A percentile compares a stretch with the other conserved stretches of the same genome.
Conservation (phyloP, 305 asterid genomes). For the Fraxinus xanthoxyloides region DNA sequence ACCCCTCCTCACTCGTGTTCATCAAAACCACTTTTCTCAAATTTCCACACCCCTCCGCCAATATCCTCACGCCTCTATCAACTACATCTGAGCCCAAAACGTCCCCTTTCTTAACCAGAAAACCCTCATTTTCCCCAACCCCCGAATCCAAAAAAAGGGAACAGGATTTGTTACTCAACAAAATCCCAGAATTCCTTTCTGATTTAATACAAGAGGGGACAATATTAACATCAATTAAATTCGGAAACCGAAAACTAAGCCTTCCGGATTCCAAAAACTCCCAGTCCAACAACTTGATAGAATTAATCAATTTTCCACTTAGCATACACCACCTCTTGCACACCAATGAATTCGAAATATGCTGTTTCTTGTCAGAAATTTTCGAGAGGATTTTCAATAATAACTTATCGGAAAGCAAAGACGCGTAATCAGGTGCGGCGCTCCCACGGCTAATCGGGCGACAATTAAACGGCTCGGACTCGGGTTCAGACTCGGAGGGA, state of each 20-base stretch:
- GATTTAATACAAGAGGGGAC: slow-evolving; percentile 42
- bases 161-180: slow-evolving; percentile 48
- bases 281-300: slow-evolving; percentile 72
- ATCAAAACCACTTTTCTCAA: slow-evolving; percentile 54
- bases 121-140: slow-evolving; percentile 31
- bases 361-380: slow-evolving; percentile 45
- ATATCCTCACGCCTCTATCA: slow-evolving; percentile 59
- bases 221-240: slow-evolving; percentile 59
- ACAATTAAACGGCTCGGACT: slow-evolving; percentile 40
- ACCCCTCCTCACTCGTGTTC: slow-evolving; percentile 61
- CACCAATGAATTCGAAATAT: slow-evolving; percentile 52
- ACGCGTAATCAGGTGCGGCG: slow-evolving; percentile 38
- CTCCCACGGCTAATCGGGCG: slow-evolving; percentile 22
- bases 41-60: slow-evolving; percentile 61
- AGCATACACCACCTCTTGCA: slow-evolving; percentile 73
- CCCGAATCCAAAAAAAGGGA: slow-evolving; percentile 48
- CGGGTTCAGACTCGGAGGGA: slow-evolving; percentile 63
- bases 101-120: slow-evolving; percentile 45
- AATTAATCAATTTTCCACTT: slow-evolving; percentile 57
- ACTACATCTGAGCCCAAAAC: slow-evolving; percentile 40
- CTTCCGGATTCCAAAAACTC: slow-evolving; percentile 84
- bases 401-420: slow-evolving; percentile 53
- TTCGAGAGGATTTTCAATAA: slow-evolving; percentile 47
- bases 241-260: slow-evolving; percentile 56
- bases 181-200: slow-evolving; percentile 59